A percentile compares a stretch with the other conserved stretches of the same genome.
These are phyloP conservation scores for Mycosphaerella arachidis DNA, from an alignment of 2,329 filamentous ascomycete genomes.

Conservation along the genomic window DNA sequence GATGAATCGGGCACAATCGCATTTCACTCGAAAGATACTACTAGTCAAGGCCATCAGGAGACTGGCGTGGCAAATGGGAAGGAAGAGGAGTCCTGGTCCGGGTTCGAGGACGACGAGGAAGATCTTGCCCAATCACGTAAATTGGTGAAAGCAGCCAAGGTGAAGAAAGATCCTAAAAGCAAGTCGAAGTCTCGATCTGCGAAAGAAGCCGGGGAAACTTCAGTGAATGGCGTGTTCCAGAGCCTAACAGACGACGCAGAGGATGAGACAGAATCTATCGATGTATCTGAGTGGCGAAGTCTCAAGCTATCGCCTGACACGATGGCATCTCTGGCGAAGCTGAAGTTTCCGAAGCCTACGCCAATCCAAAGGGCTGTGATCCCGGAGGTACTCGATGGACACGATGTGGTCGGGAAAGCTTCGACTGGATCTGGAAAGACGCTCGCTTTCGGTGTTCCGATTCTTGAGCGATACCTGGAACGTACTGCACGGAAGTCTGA, in stretches of 20 bases:
- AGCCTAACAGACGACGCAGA: slow-evolving; percentile 43
- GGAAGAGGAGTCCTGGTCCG: slow-evolving; percentile 48
- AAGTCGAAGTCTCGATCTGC: slow-evolving; percentile 22
- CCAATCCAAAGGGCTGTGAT: slow-evolving; percentile 76
- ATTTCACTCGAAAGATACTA: slow-evolving; percentile 27
- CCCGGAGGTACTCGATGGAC: slow-evolving; percentile 73
- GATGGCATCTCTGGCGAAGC: slow-evolving; percentile 67
- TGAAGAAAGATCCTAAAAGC: slow-evolving; percentile 15
- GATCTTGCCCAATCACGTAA: not conserved
- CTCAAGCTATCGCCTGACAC: slow-evolving; percentile 69
- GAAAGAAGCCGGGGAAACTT: slow-evolving; percentile 4
- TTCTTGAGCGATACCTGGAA: slow-evolving; percentile 76
- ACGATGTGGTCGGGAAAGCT: slow-evolving; percentile 92
- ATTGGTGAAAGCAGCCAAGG: slow-evolving; percentile 6
- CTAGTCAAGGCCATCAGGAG: slow-evolving; percentile 21
- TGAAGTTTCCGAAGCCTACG: slow-evolving; percentile 78
- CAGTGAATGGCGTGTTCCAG: slow-evolving; percentile 43
- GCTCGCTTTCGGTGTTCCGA: slow-evolving; percentile 87
- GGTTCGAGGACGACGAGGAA: slow-evolving; percentile 49
- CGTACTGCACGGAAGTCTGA: slow-evolving; percentile 24
- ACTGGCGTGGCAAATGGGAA: slow-evolving; percentile 20
- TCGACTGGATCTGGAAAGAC: slow-evolving; percentile 97
- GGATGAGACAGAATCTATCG: slow-evolving; percentile 49
- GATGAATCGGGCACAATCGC: slow-evolving; percentile 44
- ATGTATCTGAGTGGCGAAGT: slow-evolving; percentile 73